Evolutionary conservation across 441 rosid genomes (phyloP).

Genomic region (Gossypium gossypioides): DNA sequence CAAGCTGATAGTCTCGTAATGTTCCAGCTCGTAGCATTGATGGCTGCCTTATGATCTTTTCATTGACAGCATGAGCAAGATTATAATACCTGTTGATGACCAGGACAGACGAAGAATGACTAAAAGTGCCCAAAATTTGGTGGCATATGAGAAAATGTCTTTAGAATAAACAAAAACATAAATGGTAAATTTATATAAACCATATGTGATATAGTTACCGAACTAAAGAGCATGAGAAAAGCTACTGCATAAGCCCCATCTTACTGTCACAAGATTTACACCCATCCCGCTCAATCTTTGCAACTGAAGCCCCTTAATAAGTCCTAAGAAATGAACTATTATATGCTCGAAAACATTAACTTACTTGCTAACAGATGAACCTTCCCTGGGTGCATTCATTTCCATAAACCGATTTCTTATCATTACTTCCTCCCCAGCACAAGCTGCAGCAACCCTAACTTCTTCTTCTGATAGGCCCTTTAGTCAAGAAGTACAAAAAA

Average conservation of each 20-base stretch:
- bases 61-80: conserved; percentile 98
- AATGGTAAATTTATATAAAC: not conserved
- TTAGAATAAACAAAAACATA: not conserved
- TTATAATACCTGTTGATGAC: conserved; percentile 64
- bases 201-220: not conserved
- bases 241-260: conserved; percentile 1
- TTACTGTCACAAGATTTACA: conserved; percentile 3
- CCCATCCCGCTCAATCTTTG: not conserved
- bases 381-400: conserved; percentile 95
- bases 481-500: conserved; percentile 21
- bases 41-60: conserved; percentile 82
- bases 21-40: conserved; percentile 95
- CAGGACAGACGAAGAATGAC: conserved; percentile 9
- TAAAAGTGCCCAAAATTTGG: not conserved
- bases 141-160: not conserved
- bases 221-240: conserved; percentile 3
- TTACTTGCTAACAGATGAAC: conserved; percentile 94
- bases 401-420: conserved; percentile 88
- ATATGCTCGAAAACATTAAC: conserved; percentile 17
- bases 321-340: not conserved
- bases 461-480: conserved; percentile 99
- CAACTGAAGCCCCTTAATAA: not conserved
- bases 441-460: conserved; percentile 82
- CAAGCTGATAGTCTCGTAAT: conserved; percentile 98
- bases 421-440: conserved; percentile 97